Percentiles rank a stretch among this genome's conserved stretches.
Conservation (phyloP, 305 asterid genomes). For the Solanum chacoense region DNA sequence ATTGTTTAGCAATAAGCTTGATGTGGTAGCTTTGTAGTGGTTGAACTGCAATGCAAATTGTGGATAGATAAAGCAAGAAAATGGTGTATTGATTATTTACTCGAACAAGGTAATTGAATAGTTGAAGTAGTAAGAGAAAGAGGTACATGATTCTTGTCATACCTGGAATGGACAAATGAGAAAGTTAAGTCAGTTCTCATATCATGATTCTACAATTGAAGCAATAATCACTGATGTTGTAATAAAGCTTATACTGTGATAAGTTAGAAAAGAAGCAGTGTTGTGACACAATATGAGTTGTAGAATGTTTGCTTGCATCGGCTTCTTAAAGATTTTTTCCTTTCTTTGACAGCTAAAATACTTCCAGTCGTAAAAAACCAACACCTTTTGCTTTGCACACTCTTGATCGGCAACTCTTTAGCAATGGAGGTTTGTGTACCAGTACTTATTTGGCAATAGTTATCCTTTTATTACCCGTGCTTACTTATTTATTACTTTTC, state of each 20-base stretch:
- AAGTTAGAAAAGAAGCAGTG: background rate
- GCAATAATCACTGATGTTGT: background rate
- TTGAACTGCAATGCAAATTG: background rate
- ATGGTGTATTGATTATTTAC: background rate
- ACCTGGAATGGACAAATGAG: background rate
- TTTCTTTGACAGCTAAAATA: slow-evolving; percentile 69
- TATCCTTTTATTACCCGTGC: background rate
- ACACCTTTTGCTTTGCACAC: slow-evolving; percentile 95
- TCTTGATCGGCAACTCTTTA: slow-evolving; percentile 94
- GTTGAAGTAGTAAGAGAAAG: background rate
- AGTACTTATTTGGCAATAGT: slow-evolving; percentile 1
- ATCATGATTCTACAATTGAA: background rate
- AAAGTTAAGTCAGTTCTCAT: background rate
- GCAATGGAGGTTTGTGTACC: slow-evolving; percentile 90
- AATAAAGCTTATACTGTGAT: background rate
- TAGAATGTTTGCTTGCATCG: slow-evolving; percentile 1
- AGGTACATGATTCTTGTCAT: background rate
- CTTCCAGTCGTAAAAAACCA: slow-evolving; percentile 98
- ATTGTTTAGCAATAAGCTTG: background rate
- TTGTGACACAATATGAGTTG: background rate
- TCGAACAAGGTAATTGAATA: background rate
- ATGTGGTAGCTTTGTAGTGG: background rate
- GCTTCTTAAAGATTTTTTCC: background rate
- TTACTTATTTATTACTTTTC: background rate
- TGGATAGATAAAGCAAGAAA: background rate